Base-by-base conservation (phyloP, 2,329 filamentous ascomycete species). In the Nemania sp. region DNA sequence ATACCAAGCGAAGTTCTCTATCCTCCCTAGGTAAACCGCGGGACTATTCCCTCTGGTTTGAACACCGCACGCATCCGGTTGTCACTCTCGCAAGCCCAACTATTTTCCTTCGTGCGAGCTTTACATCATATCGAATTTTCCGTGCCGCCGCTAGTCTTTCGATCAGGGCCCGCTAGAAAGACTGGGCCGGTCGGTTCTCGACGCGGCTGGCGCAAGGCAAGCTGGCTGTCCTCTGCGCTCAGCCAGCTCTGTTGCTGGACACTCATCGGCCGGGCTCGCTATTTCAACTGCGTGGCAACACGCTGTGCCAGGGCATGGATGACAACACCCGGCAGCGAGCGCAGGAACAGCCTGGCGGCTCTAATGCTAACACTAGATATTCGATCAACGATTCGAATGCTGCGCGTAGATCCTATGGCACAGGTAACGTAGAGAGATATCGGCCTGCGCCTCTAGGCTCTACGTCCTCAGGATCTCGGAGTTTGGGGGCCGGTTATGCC, bases 251-350 rank as follows among this genome's bases (percentile, higher is more conserved):
- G 72, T 83, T 84, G 77, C 84, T 84, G 77, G 80, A 79, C 77
- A 80, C 80, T 76, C 80, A 82, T 77, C 81, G 80, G 78, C 78
- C 83, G 70, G 79, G 82, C 78, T 78, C 80, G 74, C 77, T 77
- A 74, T 74, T 79, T 74, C 77, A 75, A 74, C 75, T 77, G 72
- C 75, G 76, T 73, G 71, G 73, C 68, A 73, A 78, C 72, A 72
- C 75, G 71, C 73, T 76, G 68, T 71, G 77, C 77, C 71, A 74
- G 74, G 85, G 83, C 70, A 94, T 94, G 90, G 90, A 93, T 79
- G 85, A 88, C 75, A 83, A 86, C 77, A 83, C 82, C 74, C 84
- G 82, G 70, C 80, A 84, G 69, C 81, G 85, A 78, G 87, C 88
- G 81, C 87, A 88, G 77, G 88, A 89, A 74, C 79, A 81, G 74